Evolutionary conservation across 805 yeast genomes (phyloP), one percentile per base, ranked within the genome.

Genomic region (Yarrowia sp.): DNA sequence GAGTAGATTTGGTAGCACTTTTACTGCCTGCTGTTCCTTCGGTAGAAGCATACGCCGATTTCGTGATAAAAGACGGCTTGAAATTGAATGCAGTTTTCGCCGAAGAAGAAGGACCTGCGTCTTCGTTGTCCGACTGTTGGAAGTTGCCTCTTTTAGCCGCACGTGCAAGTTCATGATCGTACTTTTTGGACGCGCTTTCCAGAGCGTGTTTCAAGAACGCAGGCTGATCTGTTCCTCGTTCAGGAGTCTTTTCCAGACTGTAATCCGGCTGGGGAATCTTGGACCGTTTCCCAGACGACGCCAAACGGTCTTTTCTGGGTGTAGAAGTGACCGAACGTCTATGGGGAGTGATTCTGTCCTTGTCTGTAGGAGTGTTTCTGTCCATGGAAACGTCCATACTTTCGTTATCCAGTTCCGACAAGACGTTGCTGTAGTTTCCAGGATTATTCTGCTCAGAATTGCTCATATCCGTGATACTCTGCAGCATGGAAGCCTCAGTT

Each of bases 141-240:
- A 41, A 43, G 33, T 62, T 36, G 54, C 59, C 22, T 48, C 65
- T 17, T 35, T 62, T 33, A 4, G 62, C 38, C 26, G 41, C 43
- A n/a, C 65, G 9, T 32, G 65, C 44, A 2, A 54, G 35, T 24
- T 54, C 61, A 17, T 41, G 61, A 17, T 41, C 43, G 44, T 38
- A 28, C 52, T 43, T 41, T n/a, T 46, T 51, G 0, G 62, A 46
- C 11, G 43, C 35, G 22, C 51, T 28, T 24, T 33, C 66, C 32
- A 41, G 49, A 17, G 51, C 33, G 56, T 62, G 62, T 62, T 64
- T 26, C 66, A 44, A n/a, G n/a, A n/a, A 16, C 10, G 64, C 30
- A 49, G 46, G 52, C 48, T 64, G 28, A 10, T 16, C 32, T 12
- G 64, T 24, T 3, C 24, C 35, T 26, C 52, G 9, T 12, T 44